Percentiles rank a stretch among this genome's conserved stretches.
Evolutionary conservation across 352 stramenopile species (phyloP).

Genomic region (Globisporangium paddicum): DNA sequence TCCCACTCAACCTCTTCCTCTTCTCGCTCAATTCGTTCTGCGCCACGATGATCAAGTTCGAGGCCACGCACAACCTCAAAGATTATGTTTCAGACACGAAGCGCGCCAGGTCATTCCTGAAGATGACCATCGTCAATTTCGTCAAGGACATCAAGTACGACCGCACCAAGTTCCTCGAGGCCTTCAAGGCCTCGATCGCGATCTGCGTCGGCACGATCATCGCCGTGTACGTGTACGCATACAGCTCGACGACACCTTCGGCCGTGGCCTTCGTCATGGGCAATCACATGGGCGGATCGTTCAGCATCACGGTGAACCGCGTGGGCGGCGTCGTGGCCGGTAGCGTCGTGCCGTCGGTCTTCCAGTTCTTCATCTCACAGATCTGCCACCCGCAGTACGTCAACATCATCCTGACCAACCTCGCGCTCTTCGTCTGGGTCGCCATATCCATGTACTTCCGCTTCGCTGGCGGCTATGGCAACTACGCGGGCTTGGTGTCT

Average conservation of each 20-base stretch:
- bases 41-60: conserved; percentile 37
- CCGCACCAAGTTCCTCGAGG: conserved; percentile 23
- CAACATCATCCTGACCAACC: conserved; percentile 33
- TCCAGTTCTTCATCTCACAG: conserved; percentile 49
- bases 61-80: conserved; percentile 30
- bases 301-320: conserved; percentile 47
- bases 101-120: too few relatives aligned
- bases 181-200: conserved; percentile 28
- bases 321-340: conserved; percentile 41
- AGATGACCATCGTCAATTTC: conserved; percentile 10
- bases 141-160: conserved; percentile 32
- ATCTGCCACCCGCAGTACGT: conserved; percentile 20
- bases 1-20: conserved; percentile 48
- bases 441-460: conserved; percentile 60
- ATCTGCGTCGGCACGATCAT: conserved; percentile 35
- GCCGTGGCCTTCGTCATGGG: conserved; percentile 48
- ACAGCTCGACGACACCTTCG: conserved; percentile 29
- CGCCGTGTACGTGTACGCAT: conserved; percentile 40
- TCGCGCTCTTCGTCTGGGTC: conserved; percentile 52
- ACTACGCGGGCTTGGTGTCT: conserved; percentile 54
- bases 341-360: conserved; percentile 42
- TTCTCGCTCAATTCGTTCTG: conserved; percentile 50
- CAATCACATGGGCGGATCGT: conserved; percentile 51
- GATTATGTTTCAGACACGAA: too few relatives aligned
- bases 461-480: conserved; percentile 51